phyloP scores from a whole-genome alignment of 2,329 filamentous ascomycete genomes.

The Thelonectria discophora region DNA sequence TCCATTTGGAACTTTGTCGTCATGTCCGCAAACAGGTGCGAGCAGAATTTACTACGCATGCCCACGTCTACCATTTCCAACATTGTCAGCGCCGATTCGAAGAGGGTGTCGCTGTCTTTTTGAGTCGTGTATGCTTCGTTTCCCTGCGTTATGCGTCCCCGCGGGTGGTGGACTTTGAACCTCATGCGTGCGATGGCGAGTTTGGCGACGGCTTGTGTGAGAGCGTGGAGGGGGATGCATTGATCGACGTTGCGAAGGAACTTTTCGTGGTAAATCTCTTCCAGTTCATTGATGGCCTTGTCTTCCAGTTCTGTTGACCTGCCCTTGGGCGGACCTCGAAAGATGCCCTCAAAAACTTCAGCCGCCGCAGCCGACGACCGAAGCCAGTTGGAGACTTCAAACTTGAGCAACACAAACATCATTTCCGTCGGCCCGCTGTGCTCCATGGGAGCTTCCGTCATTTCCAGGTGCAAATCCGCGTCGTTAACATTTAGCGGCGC shows the following conservation, averaged over 20 bases:
- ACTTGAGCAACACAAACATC: slow-evolving; percentile 51
- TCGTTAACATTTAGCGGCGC: slow-evolving; percentile 67
- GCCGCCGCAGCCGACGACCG: slow-evolving; percentile 34
- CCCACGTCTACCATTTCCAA: slow-evolving; percentile 37
- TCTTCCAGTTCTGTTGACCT: slow-evolving; percentile 30
- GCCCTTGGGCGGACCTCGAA: slow-evolving; percentile 7
- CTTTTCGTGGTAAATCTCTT: slow-evolving; percentile 37
- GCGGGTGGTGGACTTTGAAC: slow-evolving; percentile 44
- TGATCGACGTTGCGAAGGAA: slow-evolving; percentile 37
- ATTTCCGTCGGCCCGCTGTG: slow-evolving; percentile 64
- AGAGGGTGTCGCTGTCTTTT: slow-evolving; percentile 38
- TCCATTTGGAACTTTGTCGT: slow-evolving; percentile 42
- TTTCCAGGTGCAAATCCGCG: slow-evolving; percentile 59
- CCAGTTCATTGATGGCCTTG: slow-evolving; percentile 41
- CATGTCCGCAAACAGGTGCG: slow-evolving; percentile 43
- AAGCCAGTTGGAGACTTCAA: slow-evolving; percentile 42
- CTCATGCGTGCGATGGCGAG: slow-evolving; percentile 42
- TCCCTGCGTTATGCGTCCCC: slow-evolving; percentile 17
- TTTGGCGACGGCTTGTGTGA: slow-evolving; percentile 35
- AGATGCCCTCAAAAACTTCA: slow-evolving; percentile 31
- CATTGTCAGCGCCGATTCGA: slow-evolving; percentile 35
- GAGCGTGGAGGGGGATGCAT: slow-evolving; percentile 42
- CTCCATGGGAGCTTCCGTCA: slow-evolving; percentile 56
- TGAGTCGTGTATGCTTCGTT: slow-evolving; percentile 27
- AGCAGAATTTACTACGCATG: slow-evolving; percentile 40